Percentiles rank a stretch among this genome's conserved stretches.
Evolutionary conservation across 805 yeast species (phyloP).

Genomic region (Metschnikowia matae): DNA sequence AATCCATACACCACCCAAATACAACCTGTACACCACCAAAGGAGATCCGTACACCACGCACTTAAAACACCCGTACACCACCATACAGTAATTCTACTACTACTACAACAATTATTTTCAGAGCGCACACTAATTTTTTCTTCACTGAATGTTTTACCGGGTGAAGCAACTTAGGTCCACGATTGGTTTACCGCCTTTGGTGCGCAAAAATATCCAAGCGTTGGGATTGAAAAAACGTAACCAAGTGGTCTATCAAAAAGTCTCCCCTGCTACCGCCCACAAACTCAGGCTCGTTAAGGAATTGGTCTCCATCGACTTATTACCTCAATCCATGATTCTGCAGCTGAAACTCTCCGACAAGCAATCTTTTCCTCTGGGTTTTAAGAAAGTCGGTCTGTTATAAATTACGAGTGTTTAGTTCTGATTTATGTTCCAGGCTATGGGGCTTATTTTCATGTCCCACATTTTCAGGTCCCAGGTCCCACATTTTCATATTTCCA

Average conservation of each 20-base stretch:
- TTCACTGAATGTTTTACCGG: slow-evolving; percentile 35
- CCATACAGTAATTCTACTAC: no score
- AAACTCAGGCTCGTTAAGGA: slow-evolving; percentile 80
- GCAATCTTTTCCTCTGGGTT: slow-evolving; percentile 14
- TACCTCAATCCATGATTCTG: slow-evolving; percentile 32
- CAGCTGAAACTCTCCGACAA: slow-evolving; percentile 9
- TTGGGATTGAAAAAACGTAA: slow-evolving; percentile 77
- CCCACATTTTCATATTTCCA: no score
- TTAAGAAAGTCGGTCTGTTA: slow-evolving; percentile 15
- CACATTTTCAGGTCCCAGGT: no score
- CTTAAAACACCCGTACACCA: neutral
- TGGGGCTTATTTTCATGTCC: no score
- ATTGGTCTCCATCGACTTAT: slow-evolving; percentile 74
- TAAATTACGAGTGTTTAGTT: neutral
- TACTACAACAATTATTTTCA: no score
- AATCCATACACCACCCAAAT: no score
- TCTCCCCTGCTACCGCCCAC: slow-evolving; percentile 80
- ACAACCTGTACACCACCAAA: neutral
- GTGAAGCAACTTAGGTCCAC: slow-evolving; percentile 77
- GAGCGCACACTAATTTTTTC: neutral
- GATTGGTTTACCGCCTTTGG: slow-evolving; percentile 74
- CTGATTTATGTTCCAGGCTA: no score
- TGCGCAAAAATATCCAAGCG: slow-evolving; percentile 59
- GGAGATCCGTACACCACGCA: neutral
- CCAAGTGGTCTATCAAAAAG: slow-evolving; percentile 65